Percentiles rank a stretch among this genome's conserved stretches.
phyloP scores from a whole-genome alignment of 139 green algal species.

The Gonium pectorale region DNA sequence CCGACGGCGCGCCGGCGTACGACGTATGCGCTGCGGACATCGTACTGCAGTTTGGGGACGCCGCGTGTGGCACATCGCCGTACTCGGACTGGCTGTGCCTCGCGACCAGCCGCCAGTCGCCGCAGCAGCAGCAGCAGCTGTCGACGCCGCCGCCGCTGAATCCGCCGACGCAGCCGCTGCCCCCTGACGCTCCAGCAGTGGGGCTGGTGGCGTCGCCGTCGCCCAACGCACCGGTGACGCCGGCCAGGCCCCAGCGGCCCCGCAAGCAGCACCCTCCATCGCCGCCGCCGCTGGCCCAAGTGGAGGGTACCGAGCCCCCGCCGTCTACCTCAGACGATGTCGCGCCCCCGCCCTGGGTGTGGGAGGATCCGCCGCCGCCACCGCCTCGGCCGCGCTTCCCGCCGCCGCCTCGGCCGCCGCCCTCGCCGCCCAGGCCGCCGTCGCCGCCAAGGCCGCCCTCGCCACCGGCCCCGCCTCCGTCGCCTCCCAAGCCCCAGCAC shows the following conservation, averaged over 20 bases:
- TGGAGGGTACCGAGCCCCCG: no score
- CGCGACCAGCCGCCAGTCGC: neutral
- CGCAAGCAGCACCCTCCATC: neutral
- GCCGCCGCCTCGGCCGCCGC: neutral
- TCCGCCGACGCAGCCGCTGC: neutral
- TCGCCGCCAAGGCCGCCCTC: neutral
- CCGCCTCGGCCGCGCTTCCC: no score
- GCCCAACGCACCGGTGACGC: no score
- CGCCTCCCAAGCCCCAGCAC: neutral
- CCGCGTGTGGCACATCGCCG: neutral
- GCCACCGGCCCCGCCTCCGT: neutral
- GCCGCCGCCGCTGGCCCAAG: neutral
- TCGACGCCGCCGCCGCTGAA: neutral
- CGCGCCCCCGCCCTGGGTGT: neutral
- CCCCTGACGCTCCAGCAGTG: no score
- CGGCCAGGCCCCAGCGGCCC: no score
- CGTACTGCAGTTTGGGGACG: neutral
- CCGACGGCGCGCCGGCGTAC: conserved; percentile 10
- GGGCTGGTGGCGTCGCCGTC: no score
- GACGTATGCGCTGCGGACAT: conserved; percentile 25
- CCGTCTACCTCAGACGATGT: neutral
- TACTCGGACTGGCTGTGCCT: conserved; percentile 20
- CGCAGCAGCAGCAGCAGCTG: neutral
- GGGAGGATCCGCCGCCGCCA: neutral
- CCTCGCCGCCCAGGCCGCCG: neutral